Percentiles rank a stretch among this genome's conserved stretches.
These are phyloP conservation scores for Leptographium flavum DNA, from an alignment of 2,329 filamentous ascomycete genomes.

Conservation along the genomic window DNA sequence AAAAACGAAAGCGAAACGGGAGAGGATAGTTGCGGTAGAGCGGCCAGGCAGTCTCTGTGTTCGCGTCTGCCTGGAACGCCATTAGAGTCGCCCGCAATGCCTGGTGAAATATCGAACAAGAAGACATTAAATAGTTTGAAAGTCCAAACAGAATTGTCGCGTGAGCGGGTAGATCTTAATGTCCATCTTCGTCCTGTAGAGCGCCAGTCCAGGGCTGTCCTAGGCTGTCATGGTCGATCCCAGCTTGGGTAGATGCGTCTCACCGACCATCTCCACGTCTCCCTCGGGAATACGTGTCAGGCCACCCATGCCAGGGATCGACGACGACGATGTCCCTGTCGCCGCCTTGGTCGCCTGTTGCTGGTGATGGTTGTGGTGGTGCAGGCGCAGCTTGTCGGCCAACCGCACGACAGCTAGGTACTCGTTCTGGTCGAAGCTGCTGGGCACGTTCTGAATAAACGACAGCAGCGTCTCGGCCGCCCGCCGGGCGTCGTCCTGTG, in stretches of 20 bases:
- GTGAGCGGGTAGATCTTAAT: slow-evolving; percentile 20
- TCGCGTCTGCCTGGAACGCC: no score
- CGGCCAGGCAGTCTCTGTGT: no score
- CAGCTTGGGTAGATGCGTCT: slow-evolving; percentile 19
- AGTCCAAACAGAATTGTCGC: slow-evolving; percentile 12
- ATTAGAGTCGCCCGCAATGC: neutral
- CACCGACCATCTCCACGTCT: slow-evolving; percentile 34
- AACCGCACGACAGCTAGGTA: slow-evolving; percentile 65
- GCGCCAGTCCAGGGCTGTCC: neutral
- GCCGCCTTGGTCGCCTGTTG: slow-evolving; percentile 15
- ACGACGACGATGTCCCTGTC: no score
- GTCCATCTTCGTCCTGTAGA: no score
- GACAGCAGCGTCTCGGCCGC: slow-evolving; percentile 70
- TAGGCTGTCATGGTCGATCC: slow-evolving; percentile 21
- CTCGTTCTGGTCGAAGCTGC: slow-evolving; percentile 60
- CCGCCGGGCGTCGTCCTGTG: slow-evolving; percentile 71
- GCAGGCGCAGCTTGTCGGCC: slow-evolving; percentile 71
- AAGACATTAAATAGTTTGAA: slow-evolving; percentile 7
- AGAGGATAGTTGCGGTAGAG: no score
- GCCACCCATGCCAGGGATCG: slow-evolving; percentile 26
- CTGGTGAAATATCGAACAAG: slow-evolving; percentile 3
- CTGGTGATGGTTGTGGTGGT: slow-evolving; percentile 19
- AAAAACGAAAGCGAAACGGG: neutral
- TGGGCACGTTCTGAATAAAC: slow-evolving; percentile 59
- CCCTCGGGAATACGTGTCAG: slow-evolving; percentile 42